Conservation (phyloP, 2,329 filamentous ascomycete genomes). For the Blastomyces silverae region DNA sequence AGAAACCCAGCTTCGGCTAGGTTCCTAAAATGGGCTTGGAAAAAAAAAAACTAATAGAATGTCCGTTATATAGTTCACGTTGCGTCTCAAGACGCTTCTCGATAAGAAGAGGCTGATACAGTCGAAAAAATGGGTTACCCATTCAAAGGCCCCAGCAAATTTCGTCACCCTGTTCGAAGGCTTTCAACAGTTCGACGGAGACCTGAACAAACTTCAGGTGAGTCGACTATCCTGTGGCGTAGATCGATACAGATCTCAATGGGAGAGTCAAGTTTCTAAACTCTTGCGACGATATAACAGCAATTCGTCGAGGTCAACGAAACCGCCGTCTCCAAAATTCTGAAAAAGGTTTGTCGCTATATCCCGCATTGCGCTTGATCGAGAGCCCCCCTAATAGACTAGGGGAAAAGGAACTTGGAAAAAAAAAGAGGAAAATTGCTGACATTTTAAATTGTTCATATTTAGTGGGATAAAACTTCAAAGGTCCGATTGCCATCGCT, state of each 20-base stretch:
- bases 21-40: not conserved
- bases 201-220: conserved; percentile 84
- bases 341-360: conserved; percentile 67
- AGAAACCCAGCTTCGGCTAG: not conserved
- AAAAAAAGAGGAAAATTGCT: conserved; percentile 2
- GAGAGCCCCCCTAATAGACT: not conserved
- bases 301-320: conserved; percentile 99
- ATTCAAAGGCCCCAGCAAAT: conserved; percentile 82
- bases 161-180: conserved; percentile 94
- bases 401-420: not conserved
- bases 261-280: not conserved
- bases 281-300: conserved; percentile 38
- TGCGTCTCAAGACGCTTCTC: conserved; percentile 81
- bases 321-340: conserved; percentile 94
- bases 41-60: not conserved
- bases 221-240: conserved; percentile 22
- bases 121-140: conserved; percentile 64
- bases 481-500: conserved; percentile 52
- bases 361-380: conserved; percentile 14
- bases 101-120: conserved; percentile 94
- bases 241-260: not conserved
- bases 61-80: conserved; percentile 61
- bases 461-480: conserved; percentile 93
- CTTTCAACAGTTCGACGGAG: conserved; percentile 93
- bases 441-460: conserved; percentile 25